Percentiles rank a stretch among this genome's conserved stretches.
phyloP scores from a whole-genome alignment of 257 asterid species.

The Rehmannia glutinosa region DNA sequence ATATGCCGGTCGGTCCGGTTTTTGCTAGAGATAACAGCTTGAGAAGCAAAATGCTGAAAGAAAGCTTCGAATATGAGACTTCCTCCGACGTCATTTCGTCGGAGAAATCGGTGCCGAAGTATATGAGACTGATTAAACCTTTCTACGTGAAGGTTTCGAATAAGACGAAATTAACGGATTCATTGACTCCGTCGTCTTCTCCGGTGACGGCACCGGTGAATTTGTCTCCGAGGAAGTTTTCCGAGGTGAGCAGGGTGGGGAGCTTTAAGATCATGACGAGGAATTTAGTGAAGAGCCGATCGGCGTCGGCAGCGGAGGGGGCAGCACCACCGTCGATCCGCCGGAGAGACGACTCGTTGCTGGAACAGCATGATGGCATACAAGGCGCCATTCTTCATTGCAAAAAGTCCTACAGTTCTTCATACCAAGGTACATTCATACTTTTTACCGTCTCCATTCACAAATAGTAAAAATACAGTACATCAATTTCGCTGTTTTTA shows the following conservation, averaged over 20 bases:
- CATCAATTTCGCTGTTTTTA: no score
- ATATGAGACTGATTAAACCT: conserved; percentile 68
- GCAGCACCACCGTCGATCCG: conserved; percentile 31
- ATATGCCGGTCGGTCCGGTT: conserved; percentile 7
- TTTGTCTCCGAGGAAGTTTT: conserved; percentile 37
- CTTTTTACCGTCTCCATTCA: not conserved
- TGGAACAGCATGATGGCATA: conserved; percentile 62
- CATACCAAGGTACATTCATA: conserved; percentile 27
- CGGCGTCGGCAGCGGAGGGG: conserved; percentile 46
- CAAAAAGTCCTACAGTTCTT: conserved; percentile 37
- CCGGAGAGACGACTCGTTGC: conserved; percentile 66
- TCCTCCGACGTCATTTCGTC: conserved; percentile 19
- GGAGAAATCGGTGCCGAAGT: conserved; percentile 47
- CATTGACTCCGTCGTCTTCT: conserved; percentile 47
- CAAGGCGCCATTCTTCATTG: conserved; percentile 55
- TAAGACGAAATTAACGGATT: conserved; percentile 30
- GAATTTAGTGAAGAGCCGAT: conserved; percentile 57
- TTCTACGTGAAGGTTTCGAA: conserved; percentile 48
- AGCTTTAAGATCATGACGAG: conserved; percentile 51
- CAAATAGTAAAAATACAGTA: no score
- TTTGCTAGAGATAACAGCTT: conserved; percentile 47
- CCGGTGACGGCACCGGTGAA: conserved; percentile 39
- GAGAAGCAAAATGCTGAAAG: conserved; percentile 53
- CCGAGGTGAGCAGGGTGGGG: conserved; percentile 44
- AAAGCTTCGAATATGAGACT: conserved; percentile 22